Evolutionary conservation across 148 eudicot species (phyloP).

Genomic region (Nepenthes mirabilis): DNA sequence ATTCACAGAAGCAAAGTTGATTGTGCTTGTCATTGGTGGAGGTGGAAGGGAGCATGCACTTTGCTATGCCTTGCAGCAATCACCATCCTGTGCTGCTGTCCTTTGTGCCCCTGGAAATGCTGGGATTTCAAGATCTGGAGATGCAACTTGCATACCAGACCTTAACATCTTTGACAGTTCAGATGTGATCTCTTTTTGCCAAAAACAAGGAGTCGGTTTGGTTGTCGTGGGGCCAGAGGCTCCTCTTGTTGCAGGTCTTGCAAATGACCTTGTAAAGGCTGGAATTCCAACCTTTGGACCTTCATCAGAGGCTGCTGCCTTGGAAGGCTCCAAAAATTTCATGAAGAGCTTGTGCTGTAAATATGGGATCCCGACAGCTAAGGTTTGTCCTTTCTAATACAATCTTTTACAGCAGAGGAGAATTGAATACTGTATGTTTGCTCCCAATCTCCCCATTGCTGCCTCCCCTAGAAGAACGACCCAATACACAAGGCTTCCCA

Average conservation of each 20-base stretch:
- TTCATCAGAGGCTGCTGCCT: slow-evolving; percentile 83
- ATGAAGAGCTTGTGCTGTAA: slow-evolving; percentile 91
- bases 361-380: slow-evolving; percentile 88
- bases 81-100: slow-evolving; percentile 56
- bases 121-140: slow-evolving; percentile 77
- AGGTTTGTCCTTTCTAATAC: slow-evolving; percentile 27
- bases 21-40: slow-evolving; percentile 82
- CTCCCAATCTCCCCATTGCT: too few species aligned
- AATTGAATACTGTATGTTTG: too few species aligned
- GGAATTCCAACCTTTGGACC: slow-evolving; percentile 92
- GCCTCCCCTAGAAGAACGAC: too few species aligned
- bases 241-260: slow-evolving; percentile 93
- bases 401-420: too few species aligned
- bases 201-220: slow-evolving; percentile 45
- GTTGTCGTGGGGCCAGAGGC: slow-evolving; percentile 98
- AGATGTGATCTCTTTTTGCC: slow-evolving; percentile 69
- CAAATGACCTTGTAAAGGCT: slow-evolving; percentile 64
- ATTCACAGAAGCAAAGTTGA: slow-evolving; percentile 45
- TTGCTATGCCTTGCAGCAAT: slow-evolving; percentile 66
- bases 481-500: too few species aligned
- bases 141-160: slow-evolving; percentile 63
- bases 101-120: slow-evolving; percentile 92
- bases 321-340: slow-evolving; percentile 92
- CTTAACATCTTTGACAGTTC: slow-evolving; percentile 57
- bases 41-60: slow-evolving; percentile 98